phyloP scores from a whole-genome alignment of 106 monocot species.

The Dendrobium huoshanense region DNA sequence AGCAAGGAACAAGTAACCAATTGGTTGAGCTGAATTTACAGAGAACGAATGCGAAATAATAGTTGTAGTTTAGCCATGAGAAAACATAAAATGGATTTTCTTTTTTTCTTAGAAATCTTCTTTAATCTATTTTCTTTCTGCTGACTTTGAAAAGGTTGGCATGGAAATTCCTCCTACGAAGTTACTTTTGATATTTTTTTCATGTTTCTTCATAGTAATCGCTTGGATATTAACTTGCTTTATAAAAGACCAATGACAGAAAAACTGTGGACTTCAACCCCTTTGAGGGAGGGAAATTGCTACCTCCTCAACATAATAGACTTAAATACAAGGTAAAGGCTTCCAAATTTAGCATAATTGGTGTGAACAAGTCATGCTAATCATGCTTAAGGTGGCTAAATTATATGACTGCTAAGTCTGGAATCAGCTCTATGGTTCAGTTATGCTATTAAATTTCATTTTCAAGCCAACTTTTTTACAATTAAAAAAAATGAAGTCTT shows the following conservation, averaged over 20 bases:
- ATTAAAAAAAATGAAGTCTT: not conserved
- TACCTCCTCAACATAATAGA: not conserved
- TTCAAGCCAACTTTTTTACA: not conserved
- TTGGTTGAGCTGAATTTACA: not conserved
- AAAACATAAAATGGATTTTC: not conserved
- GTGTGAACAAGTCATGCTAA: not conserved
- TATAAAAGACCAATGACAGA: not conserved
- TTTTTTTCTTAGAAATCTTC: not conserved
- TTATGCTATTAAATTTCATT: not conserved
- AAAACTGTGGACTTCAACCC: not conserved
- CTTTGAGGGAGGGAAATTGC: not conserved
- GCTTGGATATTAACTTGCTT: not conserved
- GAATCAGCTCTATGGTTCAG: not conserved
- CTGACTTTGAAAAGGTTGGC: not conserved
- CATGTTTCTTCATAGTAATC: not conserved
- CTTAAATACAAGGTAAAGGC: not conserved
- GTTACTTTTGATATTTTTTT: not conserved
- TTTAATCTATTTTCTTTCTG: not conserved
- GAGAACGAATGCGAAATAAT: not conserved
- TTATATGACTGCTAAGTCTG: not conserved
- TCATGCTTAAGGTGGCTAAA: not conserved
- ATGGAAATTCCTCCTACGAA: not conserved
- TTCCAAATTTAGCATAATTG: not conserved
- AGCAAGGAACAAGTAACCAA: not conserved
- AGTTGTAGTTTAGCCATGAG: not conserved